Base-by-base conservation (phyloP, 306 rosid genomes). In the Notholithocarpus densiflorus region DNA sequence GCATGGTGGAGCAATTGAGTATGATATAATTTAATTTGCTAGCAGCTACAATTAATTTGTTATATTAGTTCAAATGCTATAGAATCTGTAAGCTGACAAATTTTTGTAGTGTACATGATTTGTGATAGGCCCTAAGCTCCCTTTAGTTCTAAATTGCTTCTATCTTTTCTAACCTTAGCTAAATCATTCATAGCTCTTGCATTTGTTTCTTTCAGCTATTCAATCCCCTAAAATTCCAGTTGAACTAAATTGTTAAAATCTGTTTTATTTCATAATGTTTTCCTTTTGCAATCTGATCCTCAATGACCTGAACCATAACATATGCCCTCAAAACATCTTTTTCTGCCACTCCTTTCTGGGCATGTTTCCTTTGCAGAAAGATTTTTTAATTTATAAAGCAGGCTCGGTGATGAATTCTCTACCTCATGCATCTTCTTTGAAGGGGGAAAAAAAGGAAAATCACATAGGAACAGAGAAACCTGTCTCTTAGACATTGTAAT, bases 1-100 rank as follows among this genome's bases (percentile, higher is more conserved):
- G 85, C 98, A 92, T 56, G 99, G 99, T 51, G 99, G 99, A 85
- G 90, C 91, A 54, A 90, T 95, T 71, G 98, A 95, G 98, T 95
- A 93, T 73, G 97, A 77, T 61, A 29, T 51, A 53, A 45, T 81
- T 73, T 78, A 51, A 55, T 76, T 69, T 10, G 52, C 71, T 52
- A 17, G 69, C 72, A 18, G 48, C 64, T 68, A 34, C 61, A 60
- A 2, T 65, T 54, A 66, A 13, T 26, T 55, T 23, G 20, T 1
- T 5, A 51, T 56, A 10, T 32, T 68, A 68, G 19, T 37, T 68
- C 20, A 32, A 18, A 10, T 32, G n/a, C 20, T 66, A 34, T 18
- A 10, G 24, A 19, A 34, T 66, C 20, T 34, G 17, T 19, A 66
- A 8, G 72, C 72, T 66, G 37, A 32, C 24, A 19, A 66, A 66